phyloP scores from a whole-genome alignment of 495 filamentous ascomycete species.

The Annulohypoxylon stygium region DNA sequence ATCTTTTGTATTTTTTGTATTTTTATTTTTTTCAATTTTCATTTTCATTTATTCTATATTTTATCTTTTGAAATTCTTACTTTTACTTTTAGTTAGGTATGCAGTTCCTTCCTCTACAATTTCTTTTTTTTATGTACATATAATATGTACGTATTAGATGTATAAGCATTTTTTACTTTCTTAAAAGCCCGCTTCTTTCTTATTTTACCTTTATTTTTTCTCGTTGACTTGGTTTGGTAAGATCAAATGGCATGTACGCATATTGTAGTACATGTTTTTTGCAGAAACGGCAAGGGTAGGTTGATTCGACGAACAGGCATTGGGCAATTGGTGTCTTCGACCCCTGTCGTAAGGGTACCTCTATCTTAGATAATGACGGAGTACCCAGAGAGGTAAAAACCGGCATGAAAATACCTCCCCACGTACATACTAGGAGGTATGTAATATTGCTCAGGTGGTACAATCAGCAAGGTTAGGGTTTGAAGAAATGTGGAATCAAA shows the following conservation, averaged over 20 bases:
- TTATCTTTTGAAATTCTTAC: background rate
- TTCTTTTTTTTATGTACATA: conserved; percentile 8
- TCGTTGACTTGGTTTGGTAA: conserved; percentile 11
- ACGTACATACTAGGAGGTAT: conserved; percentile 6
- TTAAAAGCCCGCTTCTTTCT: conserved; percentile 9
- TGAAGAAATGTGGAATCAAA: conserved; percentile 14
- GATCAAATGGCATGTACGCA: conserved; percentile 1
- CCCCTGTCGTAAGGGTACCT: conserved; percentile 3
- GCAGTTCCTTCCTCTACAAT: background rate
- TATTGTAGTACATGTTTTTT: conserved; percentile 7
- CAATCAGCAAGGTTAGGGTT: background rate
- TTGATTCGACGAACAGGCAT: conserved; percentile 4
- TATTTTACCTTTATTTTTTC: conserved; percentile 3
- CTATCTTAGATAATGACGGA: conserved; percentile 19
- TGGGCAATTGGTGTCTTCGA: conserved; percentile 27
- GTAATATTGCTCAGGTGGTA: conserved; percentile 4
- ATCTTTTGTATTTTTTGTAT: background rate
- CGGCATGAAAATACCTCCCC: conserved; percentile 10
- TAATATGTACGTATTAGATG: background rate
- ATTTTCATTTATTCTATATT: too few species aligned
- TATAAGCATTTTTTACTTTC: background rate
- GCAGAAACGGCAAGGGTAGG: background rate
- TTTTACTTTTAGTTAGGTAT: background rate
- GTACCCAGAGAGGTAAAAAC: conserved; percentile 18
- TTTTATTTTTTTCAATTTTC: background rate